Conservation (phyloP, 257 asterid species). For the Lycium barbarum region DNA sequence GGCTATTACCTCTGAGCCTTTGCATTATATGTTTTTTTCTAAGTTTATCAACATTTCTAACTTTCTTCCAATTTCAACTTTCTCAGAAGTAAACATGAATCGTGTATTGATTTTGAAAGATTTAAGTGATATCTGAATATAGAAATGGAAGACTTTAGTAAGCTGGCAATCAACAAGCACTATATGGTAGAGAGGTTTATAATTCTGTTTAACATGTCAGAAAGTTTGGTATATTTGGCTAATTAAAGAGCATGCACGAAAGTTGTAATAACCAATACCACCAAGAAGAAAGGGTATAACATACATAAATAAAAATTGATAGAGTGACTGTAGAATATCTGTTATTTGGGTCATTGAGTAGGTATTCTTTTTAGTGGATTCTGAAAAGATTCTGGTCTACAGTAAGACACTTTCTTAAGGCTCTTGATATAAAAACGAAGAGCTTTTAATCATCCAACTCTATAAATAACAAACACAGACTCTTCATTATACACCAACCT, state of each 20-base stretch:
- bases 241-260: neutral
- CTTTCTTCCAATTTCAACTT: neutral
- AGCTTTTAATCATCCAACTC: conserved; percentile 10
- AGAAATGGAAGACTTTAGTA: neutral
- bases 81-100: neutral
- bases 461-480: conserved; percentile 45
- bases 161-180: neutral
- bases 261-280: neutral
- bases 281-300: neutral
- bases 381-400: neutral
- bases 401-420: neutral
- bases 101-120: neutral
- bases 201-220: neutral
- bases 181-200: neutral
- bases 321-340: neutral
- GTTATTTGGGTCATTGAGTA: neutral
- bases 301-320: conserved; percentile 15
- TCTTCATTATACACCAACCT: conserved; percentile 29
- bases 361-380: neutral
- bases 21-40: too few species aligned
- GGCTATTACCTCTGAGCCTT: neutral
- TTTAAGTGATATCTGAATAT: neutral
- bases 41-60: too few species aligned
- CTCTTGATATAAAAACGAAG: neutral
- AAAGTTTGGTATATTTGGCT: neutral